phyloP scores from a whole-genome alignment of 2,329 filamentous ascomycete genomes.

The Aspergillus aculeatinus region DNA sequence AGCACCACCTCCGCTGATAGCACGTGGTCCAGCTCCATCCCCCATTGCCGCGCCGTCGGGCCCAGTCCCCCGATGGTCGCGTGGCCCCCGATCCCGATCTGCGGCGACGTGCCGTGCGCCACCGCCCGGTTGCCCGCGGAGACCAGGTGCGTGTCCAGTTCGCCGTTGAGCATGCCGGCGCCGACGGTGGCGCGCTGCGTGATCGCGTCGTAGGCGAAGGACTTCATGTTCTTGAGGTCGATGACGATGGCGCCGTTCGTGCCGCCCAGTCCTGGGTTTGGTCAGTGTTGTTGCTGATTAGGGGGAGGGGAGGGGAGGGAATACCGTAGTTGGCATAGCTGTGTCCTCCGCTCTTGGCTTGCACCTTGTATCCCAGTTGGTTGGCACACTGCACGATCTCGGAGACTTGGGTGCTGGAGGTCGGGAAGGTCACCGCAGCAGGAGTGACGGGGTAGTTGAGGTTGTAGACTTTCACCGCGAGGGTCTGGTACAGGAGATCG shows the following conservation, averaged over 20 bases:
- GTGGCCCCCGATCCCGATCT: conserved; percentile 44
- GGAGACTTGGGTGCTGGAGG: conserved; percentile 43
- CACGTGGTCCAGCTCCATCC: conserved; percentile 53
- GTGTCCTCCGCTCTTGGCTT: conserved; percentile 54
- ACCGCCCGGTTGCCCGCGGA: conserved; percentile 35
- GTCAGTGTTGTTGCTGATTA: not conserved
- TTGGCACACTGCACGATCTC: conserved; percentile 49
- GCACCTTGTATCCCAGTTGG: conserved; percentile 47
- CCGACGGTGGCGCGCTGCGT: conserved; percentile 37
- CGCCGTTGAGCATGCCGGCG: conserved; percentile 31
- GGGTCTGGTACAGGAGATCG: conserved; percentile 20
- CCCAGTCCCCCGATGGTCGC: conserved; percentile 41
- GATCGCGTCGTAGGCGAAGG: conserved; percentile 32
- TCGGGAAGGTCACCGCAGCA: conserved; percentile 33
- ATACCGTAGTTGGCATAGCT: conserved; percentile 54
- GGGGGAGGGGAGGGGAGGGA: not conserved
- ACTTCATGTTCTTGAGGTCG: conserved; percentile 31
- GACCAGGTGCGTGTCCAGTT: conserved; percentile 32
- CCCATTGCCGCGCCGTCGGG: conserved; percentile 48
- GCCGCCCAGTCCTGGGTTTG: conserved; percentile 29
- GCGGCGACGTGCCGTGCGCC: conserved; percentile 40
- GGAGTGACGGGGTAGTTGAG: conserved; percentile 30
- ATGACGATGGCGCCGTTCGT: conserved; percentile 31
- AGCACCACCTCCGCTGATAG: conserved; percentile 50
- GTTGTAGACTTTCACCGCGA: conserved; percentile 25